These are phyloP conservation scores for Glomus cerebriforme DNA, from an alignment of 192 early-diverging fungal species.

Conservation along the genomic window DNA sequence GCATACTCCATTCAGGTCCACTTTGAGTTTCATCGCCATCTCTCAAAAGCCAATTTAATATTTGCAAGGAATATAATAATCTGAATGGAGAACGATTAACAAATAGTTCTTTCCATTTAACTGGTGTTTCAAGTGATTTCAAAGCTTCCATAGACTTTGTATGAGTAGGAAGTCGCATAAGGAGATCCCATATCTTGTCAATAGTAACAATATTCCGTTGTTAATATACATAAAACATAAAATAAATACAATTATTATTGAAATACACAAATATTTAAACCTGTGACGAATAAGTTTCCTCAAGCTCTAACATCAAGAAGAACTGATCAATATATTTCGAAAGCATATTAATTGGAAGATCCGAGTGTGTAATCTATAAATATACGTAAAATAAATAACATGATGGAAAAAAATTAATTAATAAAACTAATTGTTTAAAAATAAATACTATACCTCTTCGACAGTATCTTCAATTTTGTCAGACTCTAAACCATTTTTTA, in stretches of 20 bases:
- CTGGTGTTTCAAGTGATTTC: conserved; percentile 34
- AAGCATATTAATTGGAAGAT: conserved; percentile 45
- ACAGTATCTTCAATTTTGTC: neutral
- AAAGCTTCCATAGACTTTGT: conserved; percentile 34
- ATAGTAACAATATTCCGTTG: no score
- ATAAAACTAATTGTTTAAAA: neutral
- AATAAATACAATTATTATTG: no score
- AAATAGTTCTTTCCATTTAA: conserved; percentile 41
- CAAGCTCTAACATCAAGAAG: conserved; percentile 42
- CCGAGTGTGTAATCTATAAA: conserved; percentile 31
- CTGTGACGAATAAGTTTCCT: conserved; percentile 50
- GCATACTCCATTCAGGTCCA: conserved; percentile 38
- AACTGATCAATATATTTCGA: conserved; percentile 47
- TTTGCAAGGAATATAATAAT: conserved; percentile 49
- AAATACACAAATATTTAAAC: conserved; percentile 18
- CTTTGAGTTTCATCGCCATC: conserved; percentile 38
- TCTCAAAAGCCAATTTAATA: conserved; percentile 44
- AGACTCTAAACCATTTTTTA: neutral
- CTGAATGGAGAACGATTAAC: conserved; percentile 47
- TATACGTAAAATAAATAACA: neutral
- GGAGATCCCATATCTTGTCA: conserved; percentile 35
- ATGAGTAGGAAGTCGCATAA: conserved; percentile 45
- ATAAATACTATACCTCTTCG: conserved; percentile 13
- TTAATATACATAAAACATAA: neutral
- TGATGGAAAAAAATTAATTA: neutral